Evolutionary conservation across 129 eudicot genomes (phyloP), one percentile per base, ranked within the genome.

Genomic region (Ambrosia trifida): DNA sequence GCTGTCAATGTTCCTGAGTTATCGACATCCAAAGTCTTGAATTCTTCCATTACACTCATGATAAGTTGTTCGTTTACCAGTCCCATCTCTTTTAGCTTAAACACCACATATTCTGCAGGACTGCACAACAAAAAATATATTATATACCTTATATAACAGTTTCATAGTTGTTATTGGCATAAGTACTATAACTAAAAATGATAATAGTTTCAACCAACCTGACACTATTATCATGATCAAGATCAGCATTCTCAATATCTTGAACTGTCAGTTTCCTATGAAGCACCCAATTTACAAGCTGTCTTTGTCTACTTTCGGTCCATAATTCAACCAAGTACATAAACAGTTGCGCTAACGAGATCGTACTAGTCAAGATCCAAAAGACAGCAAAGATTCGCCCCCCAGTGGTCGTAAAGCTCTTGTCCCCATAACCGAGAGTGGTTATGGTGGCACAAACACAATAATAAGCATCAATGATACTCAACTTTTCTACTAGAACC

Each of bases 81-180:
- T 75, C 89, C 93, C 97, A 88, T 80, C 85, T 91, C 93, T 66
- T 91, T 91, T 6, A 88, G 86, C 87, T 91, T 91, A 70, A 63
- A 79, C 60, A 91, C 74, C 19, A 81, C 77, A 13, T 80, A 91
- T 78, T 91, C 93, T 73, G 93, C 89, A 67, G 87, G 82, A 76
- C 95, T 90, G 64, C 63, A 76, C 49, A 32, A 75, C 11, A 43
- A 64, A 64, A 12, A 7, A 43, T 58, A 75, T 87, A 36, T 16
- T 1, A 36, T 2, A 14, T 4, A 11, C 3, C 2, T 17, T 17
- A 28, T 36, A 40, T 2, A 13, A 14, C 12, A 41, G 18, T 40
- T 44, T 3, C 28, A 44, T 66, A 66, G 14, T 67, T 1, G 2
- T 46, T 6, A 47, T 14, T 14, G 28, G 9, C 16, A 40, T 24